A percentile compares a stretch with the other conserved stretches of the same genome.
These are phyloP conservation scores for Trichomonas vaginalis DNA, from an alignment of 208 protist genomes.

Conservation along the genomic window DNA sequence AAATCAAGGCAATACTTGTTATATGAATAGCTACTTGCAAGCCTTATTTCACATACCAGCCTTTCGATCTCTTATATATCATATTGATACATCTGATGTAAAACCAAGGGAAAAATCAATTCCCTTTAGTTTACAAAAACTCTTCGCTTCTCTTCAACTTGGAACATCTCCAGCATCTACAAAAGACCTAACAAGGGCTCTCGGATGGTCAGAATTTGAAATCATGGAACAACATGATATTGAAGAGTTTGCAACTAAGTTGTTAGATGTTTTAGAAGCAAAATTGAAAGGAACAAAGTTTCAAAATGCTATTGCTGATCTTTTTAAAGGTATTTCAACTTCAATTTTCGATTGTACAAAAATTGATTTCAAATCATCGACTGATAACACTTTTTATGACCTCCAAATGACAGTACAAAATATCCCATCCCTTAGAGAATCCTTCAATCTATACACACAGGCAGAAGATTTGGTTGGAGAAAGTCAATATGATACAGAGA, in stretches of 20 bases:
- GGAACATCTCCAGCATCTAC: not conserved
- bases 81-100: not conserved
- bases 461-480: not conserved
- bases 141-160: not conserved
- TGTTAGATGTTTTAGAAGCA: slow-evolving; percentile 63
- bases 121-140: not conserved
- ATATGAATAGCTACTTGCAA: not conserved
- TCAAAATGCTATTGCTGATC: slow-evolving; percentile 18
- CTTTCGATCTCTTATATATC: not conserved
- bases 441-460: slow-evolving; percentile 12
- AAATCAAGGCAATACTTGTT: not conserved
- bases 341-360: slow-evolving; percentile 60
- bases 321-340: slow-evolving; percentile 26
- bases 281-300: slow-evolving; percentile 56
- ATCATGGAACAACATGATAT: slow-evolving; percentile 21
- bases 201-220: not conserved
- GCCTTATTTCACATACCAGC: not conserved
- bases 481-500: not conserved
- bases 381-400: slow-evolving; percentile 46
- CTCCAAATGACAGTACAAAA: slow-evolving; percentile 59
- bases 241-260: slow-evolving; percentile 62
- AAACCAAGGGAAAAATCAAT: not conserved
- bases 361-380: slow-evolving; percentile 50
- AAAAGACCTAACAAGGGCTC: not conserved
- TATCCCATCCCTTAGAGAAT: slow-evolving; percentile 26